Evolutionary conservation across 441 rosid species (phyloP).

Genomic region (Populus hybrid): DNA sequence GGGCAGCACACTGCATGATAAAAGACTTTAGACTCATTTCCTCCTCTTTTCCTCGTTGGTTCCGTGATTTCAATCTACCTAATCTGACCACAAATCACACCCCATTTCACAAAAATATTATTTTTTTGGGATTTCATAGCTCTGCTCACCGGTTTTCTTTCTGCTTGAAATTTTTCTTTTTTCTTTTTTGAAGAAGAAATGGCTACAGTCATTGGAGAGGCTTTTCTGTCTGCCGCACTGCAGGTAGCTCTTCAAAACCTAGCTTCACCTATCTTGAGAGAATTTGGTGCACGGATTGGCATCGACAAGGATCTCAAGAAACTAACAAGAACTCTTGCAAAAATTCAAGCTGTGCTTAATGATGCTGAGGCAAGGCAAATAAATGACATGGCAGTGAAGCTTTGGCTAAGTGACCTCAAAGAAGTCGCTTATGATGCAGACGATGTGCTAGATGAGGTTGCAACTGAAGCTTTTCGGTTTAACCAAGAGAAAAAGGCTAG

Average conservation of each 20-base stretch:
- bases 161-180: not conserved
- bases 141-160: not conserved
- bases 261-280: constrained; percentile 10
- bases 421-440: constrained; percentile 15
- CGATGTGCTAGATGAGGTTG: constrained; percentile 16
- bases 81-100: not conserved
- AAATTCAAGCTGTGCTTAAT: constrained; percentile 9
- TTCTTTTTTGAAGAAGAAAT: not conserved
- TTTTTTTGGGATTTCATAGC: not conserved
- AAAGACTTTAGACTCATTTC: not conserved
- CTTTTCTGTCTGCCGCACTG: constrained; percentile 6
- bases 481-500: constrained; percentile 11
- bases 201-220: constrained; percentile 7
- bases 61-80: not conserved
- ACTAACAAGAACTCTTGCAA: not conserved
- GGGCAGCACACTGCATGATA: too few species aligned
- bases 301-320: constrained; percentile 12
- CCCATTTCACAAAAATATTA: not conserved
- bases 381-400: not conserved
- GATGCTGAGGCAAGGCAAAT: constrained; percentile 17
- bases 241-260: constrained; percentile 10
- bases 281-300: constrained; percentile 3
- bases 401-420: constrained; percentile 18
- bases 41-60: not conserved
- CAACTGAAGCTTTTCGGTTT: constrained; percentile 7